Evolutionary conservation across 164 flowering plant species (phyloP).

Genomic region (Macadamia tetraphylla): DNA sequence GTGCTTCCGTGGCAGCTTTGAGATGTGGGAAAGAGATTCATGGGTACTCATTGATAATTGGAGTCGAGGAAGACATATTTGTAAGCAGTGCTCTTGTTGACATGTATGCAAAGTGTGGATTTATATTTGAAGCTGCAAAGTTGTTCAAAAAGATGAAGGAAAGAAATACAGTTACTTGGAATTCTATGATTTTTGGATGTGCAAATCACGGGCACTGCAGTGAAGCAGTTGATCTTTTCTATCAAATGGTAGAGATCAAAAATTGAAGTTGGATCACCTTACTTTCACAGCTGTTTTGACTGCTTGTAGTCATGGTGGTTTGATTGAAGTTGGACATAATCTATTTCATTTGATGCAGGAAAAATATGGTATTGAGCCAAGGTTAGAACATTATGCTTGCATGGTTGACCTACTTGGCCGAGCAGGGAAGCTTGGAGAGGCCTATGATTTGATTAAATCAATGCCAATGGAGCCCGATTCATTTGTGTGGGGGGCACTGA

Average conservation of each 20-base stretch:
- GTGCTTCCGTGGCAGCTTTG: constrained; percentile 37
- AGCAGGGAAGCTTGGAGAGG: constrained; percentile 66
- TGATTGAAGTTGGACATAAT: constrained; percentile 47
- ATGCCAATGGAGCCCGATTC: constrained; percentile 74
- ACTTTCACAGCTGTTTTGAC: constrained; percentile 70
- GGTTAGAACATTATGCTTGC: constrained; percentile 83
- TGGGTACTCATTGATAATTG: constrained; percentile 48
- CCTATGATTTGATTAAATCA: constrained; percentile 47
- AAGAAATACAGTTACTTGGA: constrained; percentile 60
- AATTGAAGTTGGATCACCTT: constrained; percentile 45
- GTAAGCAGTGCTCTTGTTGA: constrained; percentile 73
- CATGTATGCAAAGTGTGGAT: constrained; percentile 86
- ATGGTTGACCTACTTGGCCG: constrained; percentile 82
- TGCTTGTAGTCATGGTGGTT: constrained; percentile 71
- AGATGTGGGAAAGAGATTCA: constrained; percentile 52
- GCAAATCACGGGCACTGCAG: constrained; percentile 66
- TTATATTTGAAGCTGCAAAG: constrained; percentile 43
- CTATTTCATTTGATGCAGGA: constrained; percentile 55
- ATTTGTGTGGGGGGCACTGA: constrained; percentile 86
- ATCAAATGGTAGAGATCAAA: constrained; percentile 42
- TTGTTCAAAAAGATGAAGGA: constrained; percentile 46
- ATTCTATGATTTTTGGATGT: constrained; percentile 78
- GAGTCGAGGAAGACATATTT: constrained; percentile 52
- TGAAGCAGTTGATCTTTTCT: constrained; percentile 60
- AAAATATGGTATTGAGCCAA: constrained; percentile 46